phyloP scores from a whole-genome alignment of 176 grass and related monocot species.

The Poa pratensis region DNA sequence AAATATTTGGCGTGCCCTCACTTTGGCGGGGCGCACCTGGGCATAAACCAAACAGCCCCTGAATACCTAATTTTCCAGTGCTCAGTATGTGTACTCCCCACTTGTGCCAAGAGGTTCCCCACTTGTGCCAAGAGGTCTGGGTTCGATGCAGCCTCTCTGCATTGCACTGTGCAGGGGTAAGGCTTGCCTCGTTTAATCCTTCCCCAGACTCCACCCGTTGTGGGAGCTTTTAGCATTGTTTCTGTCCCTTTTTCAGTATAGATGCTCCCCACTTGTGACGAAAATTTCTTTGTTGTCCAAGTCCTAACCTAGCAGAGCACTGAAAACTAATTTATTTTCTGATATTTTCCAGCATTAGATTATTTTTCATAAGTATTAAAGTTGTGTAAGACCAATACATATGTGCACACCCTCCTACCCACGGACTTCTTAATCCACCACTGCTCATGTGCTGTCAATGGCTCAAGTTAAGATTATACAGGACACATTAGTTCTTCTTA shows the following conservation, averaged over 20 bases:
- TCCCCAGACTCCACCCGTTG: no score
- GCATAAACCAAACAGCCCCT: no score
- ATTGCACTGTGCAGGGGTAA: no score
- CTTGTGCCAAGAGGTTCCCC: background rate
- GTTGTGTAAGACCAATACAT: constrained; percentile 7
- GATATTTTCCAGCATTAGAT: background rate
- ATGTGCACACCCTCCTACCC: background rate
- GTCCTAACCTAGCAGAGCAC: background rate
- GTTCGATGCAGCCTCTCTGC: no score
- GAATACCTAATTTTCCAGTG: background rate
- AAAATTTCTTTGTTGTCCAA: background rate
- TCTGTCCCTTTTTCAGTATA: background rate
- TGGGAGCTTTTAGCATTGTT: no score
- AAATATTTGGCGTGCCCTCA: no score
- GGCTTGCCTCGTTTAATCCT: no score
- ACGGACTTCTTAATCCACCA: background rate
- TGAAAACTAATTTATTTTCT: background rate
- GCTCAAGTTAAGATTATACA: background rate
- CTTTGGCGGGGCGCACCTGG: no score
- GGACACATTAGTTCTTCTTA: background rate
- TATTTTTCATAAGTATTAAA: background rate
- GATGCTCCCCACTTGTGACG: background rate
- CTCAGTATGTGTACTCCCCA: background rate
- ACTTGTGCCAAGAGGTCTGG: background rate
- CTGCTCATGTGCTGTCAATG: background rate